Conservation (phyloP, 2,329 filamentous ascomycete genomes). For the Trematosphaeria pertusa region DNA sequence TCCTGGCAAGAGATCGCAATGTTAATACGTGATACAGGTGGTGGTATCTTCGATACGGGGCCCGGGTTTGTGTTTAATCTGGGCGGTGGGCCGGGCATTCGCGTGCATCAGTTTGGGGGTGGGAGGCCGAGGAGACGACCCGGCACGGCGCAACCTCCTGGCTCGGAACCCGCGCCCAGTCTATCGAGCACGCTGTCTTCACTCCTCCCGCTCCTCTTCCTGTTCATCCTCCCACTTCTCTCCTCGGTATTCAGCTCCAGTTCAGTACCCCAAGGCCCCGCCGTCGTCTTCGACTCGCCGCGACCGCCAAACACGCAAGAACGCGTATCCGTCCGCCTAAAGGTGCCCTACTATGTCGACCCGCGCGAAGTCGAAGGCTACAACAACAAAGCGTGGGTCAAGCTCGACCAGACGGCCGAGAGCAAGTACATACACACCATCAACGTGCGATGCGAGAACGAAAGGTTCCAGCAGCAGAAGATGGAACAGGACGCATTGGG, state of each 20-base stretch:
- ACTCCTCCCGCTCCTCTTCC: slow-evolving; percentile 84
- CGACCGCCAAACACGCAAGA: slow-evolving; percentile 75
- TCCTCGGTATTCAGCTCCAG: slow-evolving; percentile 75
- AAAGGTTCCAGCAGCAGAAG: slow-evolving; percentile 69
- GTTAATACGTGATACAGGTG: slow-evolving; percentile 44
- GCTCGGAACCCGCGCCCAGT: slow-evolving; percentile 59
- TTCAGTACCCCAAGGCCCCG: slow-evolving; percentile 64
- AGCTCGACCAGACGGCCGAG: slow-evolving; percentile 82
- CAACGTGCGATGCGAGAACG: slow-evolving; percentile 74
- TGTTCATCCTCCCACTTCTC: slow-evolving; percentile 80
- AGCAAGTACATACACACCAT: slow-evolving; percentile 72
- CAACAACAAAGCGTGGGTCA: slow-evolving; percentile 70
- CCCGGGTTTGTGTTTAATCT: slow-evolving; percentile 96
- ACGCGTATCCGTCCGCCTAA: slow-evolving; percentile 73
- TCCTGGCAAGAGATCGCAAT: slow-evolving; percentile 7
- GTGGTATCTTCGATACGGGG: slow-evolving; percentile 72
- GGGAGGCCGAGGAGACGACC: slow-evolving; percentile 77
- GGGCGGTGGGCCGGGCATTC: slow-evolving; percentile 86
- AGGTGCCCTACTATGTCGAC: slow-evolving; percentile 85
- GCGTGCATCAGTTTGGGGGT: slow-evolving; percentile 95
- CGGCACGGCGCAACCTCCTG: slow-evolving; percentile 59
- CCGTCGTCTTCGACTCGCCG: slow-evolving; percentile 77
- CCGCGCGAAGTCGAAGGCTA: slow-evolving; percentile 77
- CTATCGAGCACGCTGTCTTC: slow-evolving; percentile 67
- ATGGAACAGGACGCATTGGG: slow-evolving; percentile 81